Conservation (phyloP, 805 yeast species). For the Saccharomycopsis fermentans region DNA sequence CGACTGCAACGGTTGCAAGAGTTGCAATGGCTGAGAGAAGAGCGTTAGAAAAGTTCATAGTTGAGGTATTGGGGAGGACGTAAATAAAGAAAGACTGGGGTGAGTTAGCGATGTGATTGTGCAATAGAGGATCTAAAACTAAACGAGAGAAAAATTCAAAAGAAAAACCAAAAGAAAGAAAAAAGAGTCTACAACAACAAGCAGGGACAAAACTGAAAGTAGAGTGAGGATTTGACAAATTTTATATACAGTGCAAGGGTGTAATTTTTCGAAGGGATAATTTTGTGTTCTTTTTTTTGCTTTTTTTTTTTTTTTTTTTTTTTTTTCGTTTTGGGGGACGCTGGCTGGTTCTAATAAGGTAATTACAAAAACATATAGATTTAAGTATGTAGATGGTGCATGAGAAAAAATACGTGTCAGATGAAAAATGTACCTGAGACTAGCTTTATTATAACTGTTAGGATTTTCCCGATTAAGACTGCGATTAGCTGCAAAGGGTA, state of each 20-base stretch:
- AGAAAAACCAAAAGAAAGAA: too few relatives aligned
- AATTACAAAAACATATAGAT: neutral
- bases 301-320: too few relatives aligned
- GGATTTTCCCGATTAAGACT: neutral
- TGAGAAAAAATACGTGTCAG: neutral
- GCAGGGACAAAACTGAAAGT: neutral
- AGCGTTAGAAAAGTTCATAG: neutral
- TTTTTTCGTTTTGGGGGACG: too few relatives aligned
- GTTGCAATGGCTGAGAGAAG: neutral
- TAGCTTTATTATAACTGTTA: neutral
- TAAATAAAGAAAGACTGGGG: slow-evolving; percentile 4
- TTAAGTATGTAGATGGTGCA: too few relatives aligned
- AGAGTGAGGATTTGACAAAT: too few relatives aligned
- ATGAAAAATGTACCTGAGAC: neutral
- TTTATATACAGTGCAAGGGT: too few relatives aligned
- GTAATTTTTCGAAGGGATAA: too few relatives aligned
- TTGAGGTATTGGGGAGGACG: neutral
- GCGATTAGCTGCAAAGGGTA: neutral
- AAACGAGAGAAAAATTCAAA: neutral
- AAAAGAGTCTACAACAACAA: too few relatives aligned
- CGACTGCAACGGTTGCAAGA: neutral
- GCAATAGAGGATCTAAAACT: neutral
- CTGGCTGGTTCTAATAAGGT: neutral
- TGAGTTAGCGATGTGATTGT: neutral
- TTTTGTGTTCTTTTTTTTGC: too few relatives aligned